Evolutionary conservation across 306 rosid genomes (phyloP).

Genomic region (Sophora flavescens): DNA sequence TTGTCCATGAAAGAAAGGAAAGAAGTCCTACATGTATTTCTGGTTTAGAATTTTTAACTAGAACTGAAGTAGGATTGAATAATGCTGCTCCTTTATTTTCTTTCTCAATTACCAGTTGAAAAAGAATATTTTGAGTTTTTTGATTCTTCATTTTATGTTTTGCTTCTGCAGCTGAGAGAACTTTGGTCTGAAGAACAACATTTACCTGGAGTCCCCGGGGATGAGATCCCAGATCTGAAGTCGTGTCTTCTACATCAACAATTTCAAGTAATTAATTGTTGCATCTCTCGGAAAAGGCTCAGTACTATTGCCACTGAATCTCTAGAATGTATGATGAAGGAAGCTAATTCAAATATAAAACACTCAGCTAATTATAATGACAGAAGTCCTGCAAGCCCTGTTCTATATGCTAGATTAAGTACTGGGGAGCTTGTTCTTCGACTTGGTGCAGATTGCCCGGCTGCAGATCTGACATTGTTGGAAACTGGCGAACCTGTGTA

Average conservation of each 20-base stretch:
- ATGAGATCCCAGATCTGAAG: constrained; percentile 90
- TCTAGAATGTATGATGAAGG: constrained; percentile 71
- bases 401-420: constrained; percentile 74
- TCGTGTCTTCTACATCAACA: constrained; percentile 88
- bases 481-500: constrained; percentile 97
- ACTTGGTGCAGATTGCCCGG: constrained; percentile 75
- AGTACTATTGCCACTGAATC: constrained; percentile 74
- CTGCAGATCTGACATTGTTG: constrained; percentile 75
- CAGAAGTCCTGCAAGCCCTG: constrained; percentile 54
- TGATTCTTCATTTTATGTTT: not conserved
- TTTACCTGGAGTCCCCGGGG: constrained; percentile 77
- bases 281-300: constrained; percentile 86
- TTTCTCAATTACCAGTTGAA: constrained; percentile 36
- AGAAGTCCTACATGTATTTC: constrained; percentile 5
- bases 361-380: constrained; percentile 47
- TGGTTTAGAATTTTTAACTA: constrained; percentile 32
- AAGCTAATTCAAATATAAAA: constrained; percentile 61
- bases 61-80: constrained; percentile 26
- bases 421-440: constrained; percentile 90
- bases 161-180: constrained; percentile 76
- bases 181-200: constrained; percentile 75
- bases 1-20: constrained; percentile 31
- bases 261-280: constrained; percentile 92
- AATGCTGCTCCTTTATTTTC: constrained; percentile 36
- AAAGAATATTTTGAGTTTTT: constrained; percentile 29